Percentiles rank a stretch among this genome's conserved stretches.
Conservation (phyloP, 2,329 filamentous ascomycete species). For the Fusarium tricinctum region DNA sequence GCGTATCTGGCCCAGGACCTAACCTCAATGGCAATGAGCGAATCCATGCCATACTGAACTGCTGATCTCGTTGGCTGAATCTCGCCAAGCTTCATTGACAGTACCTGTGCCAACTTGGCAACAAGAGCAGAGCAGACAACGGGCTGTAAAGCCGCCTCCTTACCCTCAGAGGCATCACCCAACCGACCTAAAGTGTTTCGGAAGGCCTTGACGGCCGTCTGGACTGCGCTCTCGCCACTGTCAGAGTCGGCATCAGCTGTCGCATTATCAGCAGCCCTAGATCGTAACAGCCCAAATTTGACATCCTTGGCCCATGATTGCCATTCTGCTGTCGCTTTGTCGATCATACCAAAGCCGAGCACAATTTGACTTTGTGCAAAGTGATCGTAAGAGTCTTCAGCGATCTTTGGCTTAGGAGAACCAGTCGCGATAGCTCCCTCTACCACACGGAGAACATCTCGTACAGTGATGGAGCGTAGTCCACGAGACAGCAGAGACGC, state of each 20-base stretch:
- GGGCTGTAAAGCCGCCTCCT: constrained; percentile 37
- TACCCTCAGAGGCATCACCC: constrained; percentile 34
- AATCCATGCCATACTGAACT: constrained; percentile 46
- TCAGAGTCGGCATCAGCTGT: constrained; percentile 32
- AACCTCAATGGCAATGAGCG: constrained; percentile 46
- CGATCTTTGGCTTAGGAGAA: constrained; percentile 19
- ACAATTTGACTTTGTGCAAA: constrained; percentile 43
- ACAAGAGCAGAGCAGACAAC: constrained; percentile 42
- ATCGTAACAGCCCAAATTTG: constrained; percentile 42
- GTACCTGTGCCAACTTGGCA: constrained; percentile 43
- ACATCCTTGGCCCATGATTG: constrained; percentile 47
- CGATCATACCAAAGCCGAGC: constrained; percentile 46
- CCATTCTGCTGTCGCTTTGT: constrained; percentile 41
- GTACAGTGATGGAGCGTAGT: constrained; percentile 44
- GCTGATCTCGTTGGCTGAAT: constrained; percentile 43
- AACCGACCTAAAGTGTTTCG: constrained; percentile 30
- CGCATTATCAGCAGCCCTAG: constrained; percentile 35
- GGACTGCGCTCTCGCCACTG: constrained; percentile 41
- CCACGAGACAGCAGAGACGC: constrained; percentile 39
- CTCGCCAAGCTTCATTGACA: constrained; percentile 45
- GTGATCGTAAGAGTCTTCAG: constrained; percentile 32
- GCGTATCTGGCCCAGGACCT: constrained; percentile 47
- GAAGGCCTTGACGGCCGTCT: constrained; percentile 46
- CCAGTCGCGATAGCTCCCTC: constrained; percentile 43
- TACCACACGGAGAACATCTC: constrained; percentile 43